These are phyloP conservation scores for Pseudopyrenochaeta lycopersici DNA, from an alignment of 2,329 filamentous ascomycete genomes.

Conservation along the genomic window DNA sequence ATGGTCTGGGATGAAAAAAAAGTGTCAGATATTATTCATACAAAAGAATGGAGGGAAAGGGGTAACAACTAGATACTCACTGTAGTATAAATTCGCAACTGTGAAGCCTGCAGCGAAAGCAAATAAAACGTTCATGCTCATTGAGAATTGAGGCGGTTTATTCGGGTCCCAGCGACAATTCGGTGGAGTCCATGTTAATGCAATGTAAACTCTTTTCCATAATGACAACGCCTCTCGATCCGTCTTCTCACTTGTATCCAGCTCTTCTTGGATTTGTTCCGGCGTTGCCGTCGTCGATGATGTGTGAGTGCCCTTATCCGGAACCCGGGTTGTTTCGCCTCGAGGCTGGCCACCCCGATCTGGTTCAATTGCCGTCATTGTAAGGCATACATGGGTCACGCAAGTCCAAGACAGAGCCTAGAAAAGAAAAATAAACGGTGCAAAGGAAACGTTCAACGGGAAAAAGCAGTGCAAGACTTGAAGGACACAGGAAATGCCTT, in stretches of 20 bases:
- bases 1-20: constrained; percentile 55
- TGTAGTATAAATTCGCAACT: constrained; percentile 84
- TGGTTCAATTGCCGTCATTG: background rate
- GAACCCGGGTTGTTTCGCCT: no score
- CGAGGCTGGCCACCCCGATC: background rate
- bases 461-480: background rate
- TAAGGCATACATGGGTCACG: background rate
- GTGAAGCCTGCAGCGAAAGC: constrained; percentile 75
- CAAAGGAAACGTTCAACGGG: background rate
- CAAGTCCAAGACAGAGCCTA: background rate
- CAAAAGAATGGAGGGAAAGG: no score
- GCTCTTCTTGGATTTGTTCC: background rate
- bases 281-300: no score
- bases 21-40: no score
- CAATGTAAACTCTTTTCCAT: constrained; percentile 32
- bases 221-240: constrained; percentile 3
- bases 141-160: constrained; percentile 72
- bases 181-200: constrained; percentile 68
- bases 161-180: constrained; percentile 74
- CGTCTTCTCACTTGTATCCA: background rate
- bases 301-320: constrained; percentile 10
- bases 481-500: background rate
- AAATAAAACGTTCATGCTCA: constrained; percentile 75
- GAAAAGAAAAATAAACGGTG: background rate
- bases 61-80: no score